Evolutionary conservation across 768 basidiomycete genomes (phyloP), one percentile per base, ranked within the genome.

Genomic region (Boletus speciosus): DNA sequence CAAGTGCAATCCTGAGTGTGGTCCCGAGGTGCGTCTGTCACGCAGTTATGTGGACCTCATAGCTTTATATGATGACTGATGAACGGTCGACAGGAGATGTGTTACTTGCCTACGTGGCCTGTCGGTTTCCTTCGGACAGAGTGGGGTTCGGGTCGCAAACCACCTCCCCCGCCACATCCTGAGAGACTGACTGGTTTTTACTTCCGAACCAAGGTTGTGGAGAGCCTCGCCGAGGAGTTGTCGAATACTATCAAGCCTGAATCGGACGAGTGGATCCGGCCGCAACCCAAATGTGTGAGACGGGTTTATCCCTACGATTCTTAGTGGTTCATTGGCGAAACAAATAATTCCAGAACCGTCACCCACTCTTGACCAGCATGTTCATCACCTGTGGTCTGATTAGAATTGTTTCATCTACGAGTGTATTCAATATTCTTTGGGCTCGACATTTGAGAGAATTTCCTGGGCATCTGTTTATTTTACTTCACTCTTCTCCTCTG

Each of bases 1-100:
- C 2, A 77, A 68, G 39, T 82, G 81, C 47, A 64, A 61, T 3
- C 80, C 81, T 27, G 71, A 61, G 1, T 83, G 82, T 65, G 61
- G 61, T 8, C 64, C 66, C 25, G 75, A 81, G 69, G 81, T 81
- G 45, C 2, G 74, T 68, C 19, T n/a, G 19, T 29, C 11, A 2
- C 3, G 16, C 6, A 10, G 23, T 40, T 16, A 16, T 21, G 6
- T 14, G 10, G 31, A 10, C 31, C 10, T 32, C 31, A 10, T 31
- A 31, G 10, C 5, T 16, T 19, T 14, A 19, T 19, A 19, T 15
- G 15, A 15, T 19, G 31, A 31, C 11, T 53, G 1, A 51, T 19
- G 39, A 11, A 16, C 27, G 6, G 12, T 40, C 4, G 5, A 12
- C 7, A 68, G 68, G 66, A 67, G 35, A 60, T 59, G 32, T 68